These are phyloP conservation scores for Brassica napus DNA, from an alignment of 345 rosid genomes.

Conservation along the genomic window DNA sequence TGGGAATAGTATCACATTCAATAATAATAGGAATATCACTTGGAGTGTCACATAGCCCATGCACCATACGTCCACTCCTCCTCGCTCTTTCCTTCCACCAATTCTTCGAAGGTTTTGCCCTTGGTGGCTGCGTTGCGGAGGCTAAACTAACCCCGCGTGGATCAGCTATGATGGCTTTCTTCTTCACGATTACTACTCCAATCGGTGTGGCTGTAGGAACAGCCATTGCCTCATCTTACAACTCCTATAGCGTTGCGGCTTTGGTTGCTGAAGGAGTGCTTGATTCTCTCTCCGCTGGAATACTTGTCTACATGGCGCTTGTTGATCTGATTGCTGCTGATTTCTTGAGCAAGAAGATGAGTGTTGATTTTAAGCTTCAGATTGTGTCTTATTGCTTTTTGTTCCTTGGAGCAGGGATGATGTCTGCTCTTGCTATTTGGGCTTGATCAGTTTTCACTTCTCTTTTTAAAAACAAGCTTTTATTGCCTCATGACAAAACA, in stretches of 20 bases:
- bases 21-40: constrained; percentile 85
- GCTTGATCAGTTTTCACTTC: constrained; percentile 42
- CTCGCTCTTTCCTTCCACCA: constrained; percentile 90
- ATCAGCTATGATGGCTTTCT: constrained; percentile 66
- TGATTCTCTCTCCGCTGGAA: constrained; percentile 85
- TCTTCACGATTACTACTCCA: constrained; percentile 78
- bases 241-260: constrained; percentile 60
- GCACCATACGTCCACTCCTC: constrained; percentile 85
- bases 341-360: constrained; percentile 85
- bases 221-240: constrained; percentile 61
- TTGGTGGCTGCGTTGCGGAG: constrained; percentile 90
- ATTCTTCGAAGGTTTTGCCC: constrained; percentile 96
- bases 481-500: background rate
- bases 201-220: constrained; percentile 69
- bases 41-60: constrained; percentile 83
- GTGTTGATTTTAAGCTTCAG: constrained; percentile 80
- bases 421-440: constrained; percentile 87
- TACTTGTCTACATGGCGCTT: constrained; percentile 90
- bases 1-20: constrained; percentile 93
- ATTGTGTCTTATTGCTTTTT: constrained; percentile 68
- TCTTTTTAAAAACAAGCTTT: background rate
- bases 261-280: constrained; percentile 73
- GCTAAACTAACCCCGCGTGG: constrained; percentile 61
- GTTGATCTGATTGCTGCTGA: constrained; percentile 94
- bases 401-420: constrained; percentile 88